These are phyloP conservation scores for Diaporthe sp. DNA, from an alignment of 2,329 filamentous ascomycete species.

Conservation along the genomic window DNA sequence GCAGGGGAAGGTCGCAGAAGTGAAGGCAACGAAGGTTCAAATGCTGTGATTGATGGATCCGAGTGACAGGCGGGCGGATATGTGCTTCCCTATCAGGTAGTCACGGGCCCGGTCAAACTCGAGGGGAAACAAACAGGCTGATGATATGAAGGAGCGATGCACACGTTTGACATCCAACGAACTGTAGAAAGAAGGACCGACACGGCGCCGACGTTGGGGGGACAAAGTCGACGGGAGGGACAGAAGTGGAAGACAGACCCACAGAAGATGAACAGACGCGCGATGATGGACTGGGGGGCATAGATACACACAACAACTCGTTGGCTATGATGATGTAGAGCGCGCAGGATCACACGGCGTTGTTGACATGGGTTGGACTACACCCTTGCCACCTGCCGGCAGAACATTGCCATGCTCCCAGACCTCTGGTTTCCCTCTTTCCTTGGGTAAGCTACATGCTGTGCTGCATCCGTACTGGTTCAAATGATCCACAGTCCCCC, in stretches of 20 bases:
- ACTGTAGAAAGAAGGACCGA: neutral
- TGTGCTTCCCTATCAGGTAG: neutral
- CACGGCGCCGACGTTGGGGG: neutral
- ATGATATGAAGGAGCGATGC: neutral
- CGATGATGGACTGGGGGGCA: neutral
- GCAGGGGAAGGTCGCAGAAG: slow-evolving; percentile 5
- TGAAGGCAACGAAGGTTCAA: neutral
- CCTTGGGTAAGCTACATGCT: neutral
- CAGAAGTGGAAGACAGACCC: neutral
- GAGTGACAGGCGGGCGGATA: neutral
- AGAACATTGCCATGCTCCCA: neutral
- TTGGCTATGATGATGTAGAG: slow-evolving; percentile 6
- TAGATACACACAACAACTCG: neutral
- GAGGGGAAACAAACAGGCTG: neutral
- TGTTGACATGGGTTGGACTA: slow-evolving; percentile 15
- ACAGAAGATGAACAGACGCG: slow-evolving; percentile 2
- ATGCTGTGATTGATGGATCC: slow-evolving; percentile 20
- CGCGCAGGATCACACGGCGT: slow-evolving; percentile 1
- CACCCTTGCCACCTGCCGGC: slow-evolving; percentile 3
- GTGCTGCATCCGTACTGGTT: slow-evolving; percentile 15
- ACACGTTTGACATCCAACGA: neutral
- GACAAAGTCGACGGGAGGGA: neutral
- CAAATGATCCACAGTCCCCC: neutral
- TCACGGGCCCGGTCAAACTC: neutral
- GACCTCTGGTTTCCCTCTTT: neutral